Evolutionary conservation across 768 basidiomycete genomes (phyloP).

Genomic region (Podaxis pistillaris): DNA sequence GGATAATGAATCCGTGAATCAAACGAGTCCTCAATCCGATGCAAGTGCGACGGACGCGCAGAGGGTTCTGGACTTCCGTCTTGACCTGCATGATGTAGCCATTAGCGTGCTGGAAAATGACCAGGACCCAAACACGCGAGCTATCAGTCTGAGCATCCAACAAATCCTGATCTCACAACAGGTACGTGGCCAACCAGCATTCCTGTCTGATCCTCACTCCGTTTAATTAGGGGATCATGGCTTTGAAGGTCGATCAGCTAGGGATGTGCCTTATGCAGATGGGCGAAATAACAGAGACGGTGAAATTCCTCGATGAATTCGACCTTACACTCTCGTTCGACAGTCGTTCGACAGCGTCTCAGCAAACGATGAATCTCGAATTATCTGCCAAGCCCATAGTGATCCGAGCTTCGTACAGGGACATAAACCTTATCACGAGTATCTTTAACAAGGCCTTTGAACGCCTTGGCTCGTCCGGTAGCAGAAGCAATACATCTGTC

Average conservation of each 20-base stretch:
- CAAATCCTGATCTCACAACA: conserved; percentile 90
- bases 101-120: conserved; percentile 89
- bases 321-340: conserved; percentile 88
- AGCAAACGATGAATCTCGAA: conserved; percentile 82
- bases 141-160: conserved; percentile 81
- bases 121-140: conserved; percentile 71
- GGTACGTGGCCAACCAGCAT: conserved; percentile 38
- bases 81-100: conserved; percentile 89
- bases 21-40: background rate
- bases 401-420: conserved; percentile 93
- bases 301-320: conserved; percentile 91
- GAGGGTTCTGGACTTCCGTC: conserved; percentile 55
- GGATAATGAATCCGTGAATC: background rate
- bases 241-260: conserved; percentile 73
- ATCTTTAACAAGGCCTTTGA: conserved; percentile 87
- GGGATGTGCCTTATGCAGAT: conserved; percentile 95
- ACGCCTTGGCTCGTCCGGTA: conserved; percentile 28
- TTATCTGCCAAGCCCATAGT: conserved; percentile 79
- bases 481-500: background rate
- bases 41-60: conserved; percentile 6
- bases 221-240: conserved; percentile 63
- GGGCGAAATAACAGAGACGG: conserved; percentile 78
- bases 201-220: conserved; percentile 7
- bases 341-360: conserved; percentile 65
- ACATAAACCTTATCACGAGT: conserved; percentile 83